phyloP scores from a whole-genome alignment of 176 grass and related monocot genomes.

The Aechmea fasciata region DNA sequence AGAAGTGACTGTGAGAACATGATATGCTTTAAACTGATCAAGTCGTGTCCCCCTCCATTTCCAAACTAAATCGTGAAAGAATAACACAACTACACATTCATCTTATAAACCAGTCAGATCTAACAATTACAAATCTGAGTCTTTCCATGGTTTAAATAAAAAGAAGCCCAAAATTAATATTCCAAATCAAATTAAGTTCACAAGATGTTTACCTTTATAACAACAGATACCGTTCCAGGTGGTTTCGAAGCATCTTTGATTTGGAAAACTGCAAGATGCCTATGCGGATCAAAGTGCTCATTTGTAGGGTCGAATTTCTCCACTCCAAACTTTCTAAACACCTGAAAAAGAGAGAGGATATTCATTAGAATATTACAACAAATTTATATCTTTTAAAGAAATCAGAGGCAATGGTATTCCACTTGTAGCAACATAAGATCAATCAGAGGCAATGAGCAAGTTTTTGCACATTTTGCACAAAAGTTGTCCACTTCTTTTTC shows the following conservation, averaged over 20 bases:
- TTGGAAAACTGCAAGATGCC: slow-evolving; percentile 55
- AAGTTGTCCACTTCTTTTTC: no score
- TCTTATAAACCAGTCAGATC: no score
- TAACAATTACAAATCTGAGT: no score
- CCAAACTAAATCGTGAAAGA: no score
- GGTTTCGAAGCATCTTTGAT: slow-evolving; percentile 43
- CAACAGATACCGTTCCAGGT: slow-evolving; percentile 40
- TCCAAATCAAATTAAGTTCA: background rate
- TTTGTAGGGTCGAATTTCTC: slow-evolving; percentile 52
- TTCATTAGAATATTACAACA: background rate
- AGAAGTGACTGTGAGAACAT: no score
- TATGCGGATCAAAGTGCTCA: slow-evolving; percentile 51
- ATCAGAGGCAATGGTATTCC: background rate
- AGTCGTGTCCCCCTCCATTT: no score
- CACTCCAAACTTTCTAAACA: slow-evolving; percentile 59
- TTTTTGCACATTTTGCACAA: no score
- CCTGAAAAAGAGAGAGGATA: slow-evolving; percentile 21
- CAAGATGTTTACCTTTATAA: slow-evolving; percentile 39
- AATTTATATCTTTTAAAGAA: background rate
- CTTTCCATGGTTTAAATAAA: background rate
- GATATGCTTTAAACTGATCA: no score
- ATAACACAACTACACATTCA: no score
- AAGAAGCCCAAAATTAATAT: background rate
- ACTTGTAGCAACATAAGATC: background rate
- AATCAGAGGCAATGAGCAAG: background rate